Evolutionary conservation across 345 rosid species (phyloP).

Genomic region (Eucalyptus urophylla): DNA sequence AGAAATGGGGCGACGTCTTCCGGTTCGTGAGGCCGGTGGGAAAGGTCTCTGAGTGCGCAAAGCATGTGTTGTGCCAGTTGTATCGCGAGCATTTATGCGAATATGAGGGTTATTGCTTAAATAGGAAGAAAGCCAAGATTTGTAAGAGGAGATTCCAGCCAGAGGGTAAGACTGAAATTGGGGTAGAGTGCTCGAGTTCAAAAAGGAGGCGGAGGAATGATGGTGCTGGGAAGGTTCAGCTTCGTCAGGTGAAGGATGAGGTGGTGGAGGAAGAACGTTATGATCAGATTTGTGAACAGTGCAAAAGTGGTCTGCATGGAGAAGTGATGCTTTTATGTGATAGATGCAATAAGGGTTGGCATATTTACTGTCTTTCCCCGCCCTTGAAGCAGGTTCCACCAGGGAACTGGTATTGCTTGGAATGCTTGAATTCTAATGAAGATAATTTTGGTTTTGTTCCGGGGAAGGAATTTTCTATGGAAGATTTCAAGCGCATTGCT

Average conservation of each 20-base stretch:
- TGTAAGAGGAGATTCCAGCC: constrained; percentile 34
- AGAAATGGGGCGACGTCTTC: constrained; percentile 85
- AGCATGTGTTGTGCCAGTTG: constrained; percentile 76
- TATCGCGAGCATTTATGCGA: constrained; percentile 75
- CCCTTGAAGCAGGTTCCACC: constrained; percentile 77
- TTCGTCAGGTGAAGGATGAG: constrained; percentile 2
- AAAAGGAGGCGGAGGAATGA: constrained; percentile 46
- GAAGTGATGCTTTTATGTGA: constrained; percentile 96
- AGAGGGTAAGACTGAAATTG: constrained; percentile 13
- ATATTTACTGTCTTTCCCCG: constrained; percentile 86
- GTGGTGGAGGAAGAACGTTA: constrained; percentile 23
- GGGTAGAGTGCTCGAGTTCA: constrained; percentile 9
- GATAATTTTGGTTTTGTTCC: constrained; percentile 95
- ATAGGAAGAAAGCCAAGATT: constrained; percentile 23
- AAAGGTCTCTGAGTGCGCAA: constrained; percentile 76
- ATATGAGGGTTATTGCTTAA: constrained; percentile 53
- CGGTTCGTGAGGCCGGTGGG: constrained; percentile 48
- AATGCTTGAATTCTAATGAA: constrained; percentile 80
- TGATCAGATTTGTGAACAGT: constrained; percentile 87
- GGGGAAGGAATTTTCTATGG: constrained; percentile 49
- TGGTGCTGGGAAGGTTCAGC: constrained; percentile 15
- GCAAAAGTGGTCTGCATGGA: constrained; percentile 79
- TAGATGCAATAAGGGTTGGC: constrained; percentile 97
- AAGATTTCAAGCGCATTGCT: constrained; percentile 78
- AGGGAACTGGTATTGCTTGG: constrained; percentile 96